Conservation (phyloP, 306 rosid genomes). For the Oemleria cerasiformis region DNA sequence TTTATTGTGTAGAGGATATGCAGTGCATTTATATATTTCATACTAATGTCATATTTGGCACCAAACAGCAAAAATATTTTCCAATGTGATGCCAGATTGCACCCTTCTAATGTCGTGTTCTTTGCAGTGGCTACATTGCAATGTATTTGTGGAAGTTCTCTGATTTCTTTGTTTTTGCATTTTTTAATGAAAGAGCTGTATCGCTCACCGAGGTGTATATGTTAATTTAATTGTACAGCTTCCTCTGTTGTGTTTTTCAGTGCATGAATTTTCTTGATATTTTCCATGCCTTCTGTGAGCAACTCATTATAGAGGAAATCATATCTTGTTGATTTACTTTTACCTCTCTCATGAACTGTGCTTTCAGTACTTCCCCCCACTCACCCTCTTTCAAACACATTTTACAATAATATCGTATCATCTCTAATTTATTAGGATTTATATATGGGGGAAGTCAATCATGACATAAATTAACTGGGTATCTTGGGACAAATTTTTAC, state of each 20-base stretch:
- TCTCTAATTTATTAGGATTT: background rate
- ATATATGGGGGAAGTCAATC: background rate
- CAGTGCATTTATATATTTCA: background rate
- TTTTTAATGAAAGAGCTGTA: background rate
- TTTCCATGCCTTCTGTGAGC: background rate
- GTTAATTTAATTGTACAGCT: background rate
- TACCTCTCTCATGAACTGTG: background rate
- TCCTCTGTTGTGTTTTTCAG: background rate
- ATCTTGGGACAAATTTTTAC: slow-evolving; percentile 10
- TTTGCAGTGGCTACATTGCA: background rate
- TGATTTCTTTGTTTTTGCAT: background rate
- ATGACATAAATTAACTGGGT: background rate
- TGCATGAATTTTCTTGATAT: slow-evolving; percentile 2
- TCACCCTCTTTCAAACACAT: background rate
- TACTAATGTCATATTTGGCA: background rate
- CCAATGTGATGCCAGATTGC: background rate
- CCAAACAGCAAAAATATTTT: background rate
- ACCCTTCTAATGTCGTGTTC: background rate
- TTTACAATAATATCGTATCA: background rate
- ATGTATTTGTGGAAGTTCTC: background rate
- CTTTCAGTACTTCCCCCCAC: background rate
- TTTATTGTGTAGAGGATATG: background rate
- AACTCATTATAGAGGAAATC: background rate
- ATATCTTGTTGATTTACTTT: background rate
- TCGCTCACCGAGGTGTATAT: background rate